A percentile compares a stretch with the other conserved stretches of the same genome.
These are phyloP conservation scores for Carallia pectinifolia DNA, from an alignment of 345 rosid species.

Conservation along the genomic window DNA sequence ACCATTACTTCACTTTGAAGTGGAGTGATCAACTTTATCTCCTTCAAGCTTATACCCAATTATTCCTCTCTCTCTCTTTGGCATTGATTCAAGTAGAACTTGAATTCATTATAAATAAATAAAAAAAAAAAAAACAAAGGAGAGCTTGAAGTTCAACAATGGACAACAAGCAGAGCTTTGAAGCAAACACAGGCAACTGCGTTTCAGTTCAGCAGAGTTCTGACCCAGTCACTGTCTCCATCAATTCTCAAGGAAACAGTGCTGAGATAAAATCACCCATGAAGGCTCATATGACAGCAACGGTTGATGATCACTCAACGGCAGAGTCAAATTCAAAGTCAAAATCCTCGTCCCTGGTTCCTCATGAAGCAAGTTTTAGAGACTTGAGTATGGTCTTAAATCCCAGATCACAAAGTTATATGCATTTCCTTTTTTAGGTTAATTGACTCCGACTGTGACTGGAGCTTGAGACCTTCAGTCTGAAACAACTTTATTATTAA, in stretches of 20 bases:
- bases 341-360: slow-evolving; percentile 16
- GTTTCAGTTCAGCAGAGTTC: slow-evolving; percentile 28
- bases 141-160: slow-evolving; percentile 1
- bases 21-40: too few species aligned
- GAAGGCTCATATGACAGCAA: slow-evolving; percentile 20
- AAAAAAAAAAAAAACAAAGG: too few species aligned
- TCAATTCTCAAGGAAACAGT: slow-evolving; percentile 10
- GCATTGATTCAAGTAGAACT: not conserved
- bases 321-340: slow-evolving; percentile 19
- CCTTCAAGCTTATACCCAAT: slow-evolving; percentile 24
- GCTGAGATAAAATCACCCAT: slow-evolving; percentile 29
- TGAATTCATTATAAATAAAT: not conserved
- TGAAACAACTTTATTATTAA: too few species aligned
- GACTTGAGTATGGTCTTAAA: slow-evolving; percentile 32
- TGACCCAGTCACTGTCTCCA: slow-evolving; percentile 17
- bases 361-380: slow-evolving; percentile 12
- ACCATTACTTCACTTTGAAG: slow-evolving; percentile 64
- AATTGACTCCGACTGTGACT: too few species aligned
- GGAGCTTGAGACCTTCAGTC: too few species aligned
- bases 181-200: slow-evolving; percentile 45
- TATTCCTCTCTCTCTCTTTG: not conserved
- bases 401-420: not conserved
- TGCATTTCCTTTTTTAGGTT: not conserved
- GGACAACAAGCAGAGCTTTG: slow-evolving; percentile 5
- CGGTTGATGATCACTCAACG: slow-evolving; percentile 6